phyloP scores from a whole-genome alignment of 179 eudicot genomes.

The Beta corolliflora region DNA sequence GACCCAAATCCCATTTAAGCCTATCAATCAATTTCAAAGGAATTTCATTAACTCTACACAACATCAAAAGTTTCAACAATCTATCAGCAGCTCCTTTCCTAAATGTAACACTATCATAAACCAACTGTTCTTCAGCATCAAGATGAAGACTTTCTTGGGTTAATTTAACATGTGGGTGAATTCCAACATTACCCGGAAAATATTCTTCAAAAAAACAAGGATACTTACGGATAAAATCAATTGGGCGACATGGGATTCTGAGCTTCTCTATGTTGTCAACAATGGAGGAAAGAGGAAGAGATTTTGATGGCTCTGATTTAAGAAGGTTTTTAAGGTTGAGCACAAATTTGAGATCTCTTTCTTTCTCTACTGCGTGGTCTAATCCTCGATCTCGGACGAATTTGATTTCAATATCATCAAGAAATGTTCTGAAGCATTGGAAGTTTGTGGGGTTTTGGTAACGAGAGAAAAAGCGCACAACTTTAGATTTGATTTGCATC shows the following conservation, averaged over 20 bases:
- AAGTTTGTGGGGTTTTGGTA: slow-evolving; percentile 16
- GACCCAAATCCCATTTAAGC: slow-evolving; percentile 67
- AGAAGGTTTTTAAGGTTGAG: slow-evolving; percentile 59
- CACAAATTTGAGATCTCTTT: slow-evolving; percentile 57
- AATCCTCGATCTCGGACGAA: slow-evolving; percentile 72
- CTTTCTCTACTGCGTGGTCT: slow-evolving; percentile 68
- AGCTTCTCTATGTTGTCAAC: slow-evolving; percentile 43
- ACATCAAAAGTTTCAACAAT: slow-evolving; percentile 63
- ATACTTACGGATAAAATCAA: slow-evolving; percentile 72
- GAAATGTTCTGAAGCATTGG: slow-evolving; percentile 48
- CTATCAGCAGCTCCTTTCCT: slow-evolving; percentile 59
- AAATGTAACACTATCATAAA: slow-evolving; percentile 48
- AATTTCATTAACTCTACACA: slow-evolving; percentile 53
- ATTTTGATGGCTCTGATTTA: slow-evolving; percentile 57
- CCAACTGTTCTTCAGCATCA: slow-evolving; percentile 57
- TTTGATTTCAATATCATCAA: slow-evolving; percentile 52
- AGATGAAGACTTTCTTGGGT: slow-evolving; percentile 48
- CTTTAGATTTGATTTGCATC: slow-evolving; percentile 35
- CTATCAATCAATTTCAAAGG: slow-evolving; percentile 59
- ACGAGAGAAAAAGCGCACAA: slow-evolving; percentile 12
- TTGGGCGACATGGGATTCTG: slow-evolving; percentile 56
- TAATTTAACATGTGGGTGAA: slow-evolving; percentile 69
- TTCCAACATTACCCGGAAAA: slow-evolving; percentile 51
- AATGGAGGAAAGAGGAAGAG: slow-evolving; percentile 65
- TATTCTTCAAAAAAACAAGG: slow-evolving; percentile 59